Evolutionary conservation across 192 early-diverging fungal species (phyloP), one percentile per base, ranked within the genome.

Genomic region (Backusella liffmaniae): DNA sequence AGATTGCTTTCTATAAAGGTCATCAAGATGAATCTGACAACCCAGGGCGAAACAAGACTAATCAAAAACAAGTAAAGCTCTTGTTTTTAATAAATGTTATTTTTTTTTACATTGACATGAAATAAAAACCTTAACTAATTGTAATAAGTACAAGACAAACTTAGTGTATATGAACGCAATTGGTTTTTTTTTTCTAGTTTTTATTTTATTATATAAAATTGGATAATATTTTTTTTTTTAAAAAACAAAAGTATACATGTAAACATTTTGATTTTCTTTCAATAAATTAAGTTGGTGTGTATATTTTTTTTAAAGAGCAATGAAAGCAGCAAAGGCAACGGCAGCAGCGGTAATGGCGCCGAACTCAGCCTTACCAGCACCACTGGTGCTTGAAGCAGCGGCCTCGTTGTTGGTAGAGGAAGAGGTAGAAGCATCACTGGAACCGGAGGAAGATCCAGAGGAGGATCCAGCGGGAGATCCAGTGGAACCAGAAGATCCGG

Each of bases 311-410:
- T 67, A 32, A 18, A 67, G 32, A n/a, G 35, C 66, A 67, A 67
- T 37, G 35, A 67, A 32, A 8, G 35, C 72, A 56, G 26, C 51
- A 35, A 35, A 62, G 12, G 56, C 37, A 66, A 35, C 23, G 12
- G 23, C 59, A 67, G 2, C 81, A 86, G 32, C 86, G 84, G 35
- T 82, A 75, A 41, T 83, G 83, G 18, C 76, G 83, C 29, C 49
- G 72, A 30, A 77, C 80, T 53, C 85, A 80, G n/a, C 82, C 85
- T 23, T 83, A 79, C 70, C 82, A 83, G 35, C 86, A 86, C 66
- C 86, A 86, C 53, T 66, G 84, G 32, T 85, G 87, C 49, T 53
- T 84, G 39, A 86, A 89, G 49, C 81, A 85, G 56, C 59, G 82
- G 39, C 81, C 84, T 44, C 73, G 73, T 34, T 78, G 78, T 32